A percentile compares a stretch with the other conserved stretches of the same genome.
phyloP scores from a whole-genome alignment of 208 protist species.

The Leptomonas seymouri region DNA sequence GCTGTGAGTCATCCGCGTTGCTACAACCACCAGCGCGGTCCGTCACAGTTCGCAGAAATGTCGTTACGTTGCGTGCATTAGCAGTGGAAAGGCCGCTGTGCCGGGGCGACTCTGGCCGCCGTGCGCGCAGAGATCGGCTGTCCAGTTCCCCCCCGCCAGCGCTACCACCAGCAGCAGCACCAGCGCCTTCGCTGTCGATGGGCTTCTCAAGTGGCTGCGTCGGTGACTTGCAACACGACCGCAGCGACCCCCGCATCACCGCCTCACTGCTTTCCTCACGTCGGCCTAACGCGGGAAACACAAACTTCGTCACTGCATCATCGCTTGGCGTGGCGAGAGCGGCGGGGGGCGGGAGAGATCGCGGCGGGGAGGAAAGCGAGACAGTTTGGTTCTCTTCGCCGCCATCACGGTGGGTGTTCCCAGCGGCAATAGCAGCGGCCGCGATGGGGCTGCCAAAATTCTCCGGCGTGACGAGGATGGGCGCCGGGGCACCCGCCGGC shows the following conservation, averaged over 20 bases:
- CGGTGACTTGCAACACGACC: conserved; percentile 13
- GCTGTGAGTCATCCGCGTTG: neutral
- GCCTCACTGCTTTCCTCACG: neutral
- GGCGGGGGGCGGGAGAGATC: too few relatives aligned
- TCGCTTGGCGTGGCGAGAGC: neutral
- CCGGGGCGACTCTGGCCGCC: neutral
- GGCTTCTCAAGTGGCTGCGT: conserved; percentile 2
- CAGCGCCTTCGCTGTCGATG: neutral
- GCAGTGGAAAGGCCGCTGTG: conserved; percentile 2
- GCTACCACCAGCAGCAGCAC: neutral
- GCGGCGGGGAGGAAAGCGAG: neutral
- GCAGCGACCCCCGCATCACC: neutral
- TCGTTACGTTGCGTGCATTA: neutral
- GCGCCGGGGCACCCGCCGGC: neutral
- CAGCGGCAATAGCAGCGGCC: neutral
- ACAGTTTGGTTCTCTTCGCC: neutral
- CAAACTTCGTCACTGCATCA: conserved; percentile 6
- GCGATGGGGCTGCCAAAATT: neutral
- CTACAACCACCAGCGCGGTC: neutral
- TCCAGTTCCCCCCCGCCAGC: neutral
- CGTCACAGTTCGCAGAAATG: neutral
- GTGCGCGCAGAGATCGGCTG: neutral
- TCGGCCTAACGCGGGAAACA: conserved; percentile 10
- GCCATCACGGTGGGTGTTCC: neutral
- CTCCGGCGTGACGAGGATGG: conserved; percentile 16